Conservation (phyloP, 1,284 basidiomycete genomes). For the Trametes pubescens region DNA sequence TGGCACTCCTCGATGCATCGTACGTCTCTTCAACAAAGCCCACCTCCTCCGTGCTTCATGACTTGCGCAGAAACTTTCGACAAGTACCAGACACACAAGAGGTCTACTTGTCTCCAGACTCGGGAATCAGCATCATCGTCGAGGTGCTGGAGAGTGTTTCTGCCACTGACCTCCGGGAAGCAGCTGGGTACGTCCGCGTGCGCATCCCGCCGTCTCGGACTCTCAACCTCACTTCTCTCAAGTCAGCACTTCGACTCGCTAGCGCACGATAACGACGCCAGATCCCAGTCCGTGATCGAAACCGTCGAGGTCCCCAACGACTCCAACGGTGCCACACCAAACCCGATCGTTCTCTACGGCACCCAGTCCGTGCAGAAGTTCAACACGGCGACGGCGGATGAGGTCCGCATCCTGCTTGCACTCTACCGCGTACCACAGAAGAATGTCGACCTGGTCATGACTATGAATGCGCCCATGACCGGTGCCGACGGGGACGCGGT, state of each 20-base stretch:
- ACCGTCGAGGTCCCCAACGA: conserved; percentile 53
- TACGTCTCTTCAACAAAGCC: conserved; percentile 52
- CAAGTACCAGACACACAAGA: conserved; percentile 99
- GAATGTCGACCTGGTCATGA: conserved; percentile 80
- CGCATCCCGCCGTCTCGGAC: background rate
- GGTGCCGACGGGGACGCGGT: conserved; percentile 55
- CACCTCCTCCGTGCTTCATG: background rate
- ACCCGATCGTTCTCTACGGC: conserved; percentile 71
- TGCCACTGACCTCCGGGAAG: conserved; percentile 62
- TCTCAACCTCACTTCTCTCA: background rate
- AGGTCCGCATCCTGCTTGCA: conserved; percentile 80
- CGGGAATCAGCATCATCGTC: conserved; percentile 81
- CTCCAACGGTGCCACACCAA: conserved; percentile 59
- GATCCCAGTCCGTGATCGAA: conserved; percentile 54
- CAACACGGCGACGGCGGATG: conserved; percentile 66
- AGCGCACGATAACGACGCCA: conserved; percentile 91
- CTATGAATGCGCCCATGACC: conserved; percentile 77
- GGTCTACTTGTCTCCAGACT: conserved; percentile 82
- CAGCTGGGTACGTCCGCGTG: conserved; percentile 64
- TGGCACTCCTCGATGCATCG: conserved; percentile 85
- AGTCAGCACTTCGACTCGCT: conserved; percentile 94
- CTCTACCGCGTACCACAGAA: conserved; percentile 81
- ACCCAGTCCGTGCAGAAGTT: conserved; percentile 82
- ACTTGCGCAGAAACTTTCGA: conserved; percentile 73
- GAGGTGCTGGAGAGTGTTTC: conserved; percentile 87